Conservation (phyloP, 352 stramenopile species). For the Pythium folliculosum region DNA sequence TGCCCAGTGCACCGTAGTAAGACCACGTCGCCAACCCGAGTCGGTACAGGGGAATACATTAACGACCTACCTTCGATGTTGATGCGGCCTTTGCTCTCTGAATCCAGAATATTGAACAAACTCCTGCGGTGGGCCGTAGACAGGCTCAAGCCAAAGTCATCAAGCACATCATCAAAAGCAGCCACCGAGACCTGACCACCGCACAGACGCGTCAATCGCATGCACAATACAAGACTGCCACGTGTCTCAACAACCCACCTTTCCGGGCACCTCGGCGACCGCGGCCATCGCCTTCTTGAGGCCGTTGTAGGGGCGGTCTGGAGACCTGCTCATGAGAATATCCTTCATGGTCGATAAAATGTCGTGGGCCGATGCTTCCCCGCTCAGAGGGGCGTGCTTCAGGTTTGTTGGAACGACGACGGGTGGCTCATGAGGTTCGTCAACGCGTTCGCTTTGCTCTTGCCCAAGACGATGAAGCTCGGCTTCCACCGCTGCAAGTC, state of each 20-base stretch:
- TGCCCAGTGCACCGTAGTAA: slow-evolving; percentile 24
- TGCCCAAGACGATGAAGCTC: slow-evolving; percentile 22
- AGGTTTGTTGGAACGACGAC: slow-evolving; percentile 37
- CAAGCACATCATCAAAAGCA: slow-evolving; percentile 71
- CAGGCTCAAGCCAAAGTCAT: slow-evolving; percentile 63
- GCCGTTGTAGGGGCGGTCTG: slow-evolving; percentile 70
- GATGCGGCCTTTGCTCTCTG: slow-evolving; percentile 50
- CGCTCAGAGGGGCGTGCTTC: slow-evolving; percentile 48
- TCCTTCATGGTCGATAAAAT: slow-evolving; percentile 72
- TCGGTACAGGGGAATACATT: not conserved
- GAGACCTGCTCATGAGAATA: slow-evolving; percentile 56
- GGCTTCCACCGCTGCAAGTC: slow-evolving; percentile 9
- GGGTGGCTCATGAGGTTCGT: not conserved
- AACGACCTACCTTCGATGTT: slow-evolving; percentile 64
- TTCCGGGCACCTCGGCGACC: slow-evolving; percentile 68
- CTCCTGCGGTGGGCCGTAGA: slow-evolving; percentile 41
- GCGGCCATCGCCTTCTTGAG: slow-evolving; percentile 78
- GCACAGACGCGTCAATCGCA: not conserved
- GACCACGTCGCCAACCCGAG: not conserved
- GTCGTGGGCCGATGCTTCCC: slow-evolving; percentile 54
- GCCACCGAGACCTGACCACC: slow-evolving; percentile 52
- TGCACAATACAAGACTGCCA: not conserved
- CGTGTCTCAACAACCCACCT: slow-evolving; percentile 35
- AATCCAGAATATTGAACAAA: slow-evolving; percentile 54
- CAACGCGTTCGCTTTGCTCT: not conserved